Percentiles rank a stretch among this genome's conserved stretches.
Conservation (phyloP, 148 eudicot genomes). For the Spergularia bocconei region DNA sequence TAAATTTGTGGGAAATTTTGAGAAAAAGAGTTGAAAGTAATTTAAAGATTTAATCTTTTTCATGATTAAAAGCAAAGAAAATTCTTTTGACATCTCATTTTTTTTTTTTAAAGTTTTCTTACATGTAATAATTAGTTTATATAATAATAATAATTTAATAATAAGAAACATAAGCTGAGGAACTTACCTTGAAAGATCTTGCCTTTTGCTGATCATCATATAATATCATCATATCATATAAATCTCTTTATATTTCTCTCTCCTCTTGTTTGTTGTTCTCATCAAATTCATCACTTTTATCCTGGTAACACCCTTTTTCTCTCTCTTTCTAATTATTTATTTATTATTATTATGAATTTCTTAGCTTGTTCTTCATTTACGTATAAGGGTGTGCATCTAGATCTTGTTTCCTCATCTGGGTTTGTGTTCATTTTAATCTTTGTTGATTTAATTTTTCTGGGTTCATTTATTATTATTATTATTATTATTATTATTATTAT, state of each 20-base stretch:
- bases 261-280: conserved; percentile 10
- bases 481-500: no score
- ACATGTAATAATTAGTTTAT: conserved; percentile 5
- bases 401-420: conserved; percentile 29
- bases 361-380: no score
- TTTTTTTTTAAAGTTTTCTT: background rate
- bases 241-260: background rate
- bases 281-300: conserved; percentile 18
- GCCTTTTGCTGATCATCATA: conserved; percentile 12
- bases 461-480: background rate
- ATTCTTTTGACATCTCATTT: conserved; percentile 23
- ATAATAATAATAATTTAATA: background rate
- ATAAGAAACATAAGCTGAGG: conserved; percentile 21
- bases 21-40: no score
- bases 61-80: conserved; percentile 5
- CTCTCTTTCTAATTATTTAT: no score
- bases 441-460: conserved; percentile 6
- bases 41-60: no score
- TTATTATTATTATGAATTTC: no score
- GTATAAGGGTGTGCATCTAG: conserved; percentile 15
- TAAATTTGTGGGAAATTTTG: no score
- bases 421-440: conserved; percentile 6
- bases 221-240: background rate
- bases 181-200: conserved; percentile 36
- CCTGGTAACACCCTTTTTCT: conserved; percentile 22